Conservation (phyloP, 768 basidiomycete genomes). For the Pholiota microspora region DNA sequence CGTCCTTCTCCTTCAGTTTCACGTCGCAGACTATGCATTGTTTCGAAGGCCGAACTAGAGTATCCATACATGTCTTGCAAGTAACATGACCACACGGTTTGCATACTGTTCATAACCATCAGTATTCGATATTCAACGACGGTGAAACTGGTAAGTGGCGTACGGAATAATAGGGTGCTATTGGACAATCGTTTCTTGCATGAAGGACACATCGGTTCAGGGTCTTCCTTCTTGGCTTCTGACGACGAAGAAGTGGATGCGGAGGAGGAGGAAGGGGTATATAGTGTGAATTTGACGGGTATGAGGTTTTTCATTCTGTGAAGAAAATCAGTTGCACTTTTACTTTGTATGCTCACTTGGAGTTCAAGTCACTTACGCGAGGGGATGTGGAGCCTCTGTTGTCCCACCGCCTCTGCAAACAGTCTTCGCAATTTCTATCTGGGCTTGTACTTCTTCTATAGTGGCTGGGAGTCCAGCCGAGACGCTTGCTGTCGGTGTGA, state of each 20-base stretch:
- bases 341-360: not conserved
- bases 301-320: slow-evolving; percentile 67
- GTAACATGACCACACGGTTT: slow-evolving; percentile 89
- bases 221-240: slow-evolving; percentile 50
- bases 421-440: slow-evolving; percentile 67
- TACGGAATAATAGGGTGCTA: slow-evolving; percentile 67
- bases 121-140: not conserved
- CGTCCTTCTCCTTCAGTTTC: slow-evolving; percentile 60
- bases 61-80: slow-evolving; percentile 89
- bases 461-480: slow-evolving; percentile 41
- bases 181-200: slow-evolving; percentile 88
- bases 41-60: slow-evolving; percentile 72
- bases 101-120: slow-evolving; percentile 56
- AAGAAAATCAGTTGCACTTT: slow-evolving; percentile 2
- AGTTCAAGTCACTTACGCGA: slow-evolving; percentile 53
- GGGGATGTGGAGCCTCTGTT: slow-evolving; percentile 70
- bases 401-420: slow-evolving; percentile 85
- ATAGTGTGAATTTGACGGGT: slow-evolving; percentile 76
- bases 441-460: slow-evolving; percentile 57
- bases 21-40: slow-evolving; percentile 90
- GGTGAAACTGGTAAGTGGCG: slow-evolving; percentile 23
- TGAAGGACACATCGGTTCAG: slow-evolving; percentile 76
- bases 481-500: slow-evolving; percentile 64
- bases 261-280: slow-evolving; percentile 34
- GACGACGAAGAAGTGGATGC: slow-evolving; percentile 36